Percentiles rank a stretch among this genome's conserved stretches.
These are phyloP conservation scores for Hypoxylon crocopeplum DNA, from an alignment of 495 filamentous ascomycete genomes.

Conservation along the genomic window DNA sequence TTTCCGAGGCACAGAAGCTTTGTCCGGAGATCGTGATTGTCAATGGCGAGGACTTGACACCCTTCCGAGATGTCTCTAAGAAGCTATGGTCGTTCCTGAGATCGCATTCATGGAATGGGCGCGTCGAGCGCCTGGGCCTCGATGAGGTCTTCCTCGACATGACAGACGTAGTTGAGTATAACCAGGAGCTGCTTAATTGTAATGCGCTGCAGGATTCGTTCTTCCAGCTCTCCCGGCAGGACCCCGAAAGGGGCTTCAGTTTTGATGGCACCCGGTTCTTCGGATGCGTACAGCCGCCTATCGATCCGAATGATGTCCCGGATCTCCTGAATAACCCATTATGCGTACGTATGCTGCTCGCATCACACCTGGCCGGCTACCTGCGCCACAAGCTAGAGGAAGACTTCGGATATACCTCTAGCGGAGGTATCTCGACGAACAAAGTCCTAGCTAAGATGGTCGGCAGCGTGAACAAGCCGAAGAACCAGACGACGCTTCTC, in stretches of 20 bases:
- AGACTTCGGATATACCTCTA: constrained; percentile 82
- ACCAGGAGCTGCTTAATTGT: constrained; percentile 70
- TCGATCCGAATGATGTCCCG: constrained; percentile 1
- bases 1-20: constrained; percentile 77
- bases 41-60: constrained; percentile 84
- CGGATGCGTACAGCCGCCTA: constrained; percentile 38
- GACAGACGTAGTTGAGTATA: constrained; percentile 84
- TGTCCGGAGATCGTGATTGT: constrained; percentile 87
- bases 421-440: constrained; percentile 85
- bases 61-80: constrained; percentile 86
- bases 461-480: constrained; percentile 84
- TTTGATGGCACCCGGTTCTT: constrained; percentile 71
- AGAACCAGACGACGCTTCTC: constrained; percentile 82
- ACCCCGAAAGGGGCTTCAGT: constrained; percentile 80
- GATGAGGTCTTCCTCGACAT: constrained; percentile 83
- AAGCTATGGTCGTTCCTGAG: constrained; percentile 73
- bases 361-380: constrained; percentile 76
- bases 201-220: constrained; percentile 71
- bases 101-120: constrained; percentile 73
- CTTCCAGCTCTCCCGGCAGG: constrained; percentile 75
- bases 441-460: constrained; percentile 86
- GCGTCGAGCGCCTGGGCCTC: constrained; percentile 81
- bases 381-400: constrained; percentile 74
- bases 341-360: constrained; percentile 65
- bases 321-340: constrained; percentile 40